Percentiles rank a stretch among this genome's conserved stretches.
These are phyloP conservation scores for Cydonia oblonga DNA, from an alignment of 331 rosid genomes.

Conservation along the genomic window DNA sequence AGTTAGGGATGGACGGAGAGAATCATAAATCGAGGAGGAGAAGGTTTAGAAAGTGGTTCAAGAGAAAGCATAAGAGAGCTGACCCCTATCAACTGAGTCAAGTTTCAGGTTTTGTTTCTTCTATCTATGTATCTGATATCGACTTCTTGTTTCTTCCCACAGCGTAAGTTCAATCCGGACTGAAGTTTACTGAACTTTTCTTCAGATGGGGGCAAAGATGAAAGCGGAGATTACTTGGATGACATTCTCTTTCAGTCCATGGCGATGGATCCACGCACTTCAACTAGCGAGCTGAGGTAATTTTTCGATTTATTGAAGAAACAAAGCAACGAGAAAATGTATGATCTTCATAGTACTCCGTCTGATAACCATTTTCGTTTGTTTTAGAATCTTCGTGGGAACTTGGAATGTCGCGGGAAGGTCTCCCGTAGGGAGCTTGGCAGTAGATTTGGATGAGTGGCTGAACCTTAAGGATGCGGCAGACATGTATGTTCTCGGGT, in stretches of 20 bases:
- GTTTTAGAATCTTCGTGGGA: slow-evolving; percentile 63
- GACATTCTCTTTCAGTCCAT: slow-evolving; percentile 33
- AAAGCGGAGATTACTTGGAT: slow-evolving; percentile 24
- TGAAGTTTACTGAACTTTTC: background rate
- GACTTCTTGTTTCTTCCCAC: background rate
- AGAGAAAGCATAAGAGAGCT: slow-evolving; percentile 34
- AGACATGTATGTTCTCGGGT: slow-evolving; percentile 92
- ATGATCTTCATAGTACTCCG: background rate
- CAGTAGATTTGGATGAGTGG: slow-evolving; percentile 85
- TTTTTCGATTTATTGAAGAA: background rate
- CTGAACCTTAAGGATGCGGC: slow-evolving; percentile 67
- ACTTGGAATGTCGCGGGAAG: slow-evolving; percentile 93
- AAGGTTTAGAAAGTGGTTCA: slow-evolving; percentile 40
- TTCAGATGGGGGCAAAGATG: slow-evolving; percentile 47
- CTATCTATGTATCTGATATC: background rate
- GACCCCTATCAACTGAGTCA: slow-evolving; percentile 29
- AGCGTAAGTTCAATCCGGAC: background rate
- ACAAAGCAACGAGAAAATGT: background rate
- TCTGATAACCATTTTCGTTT: background rate
- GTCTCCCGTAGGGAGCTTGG: slow-evolving; percentile 71
- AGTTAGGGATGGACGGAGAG: slow-evolving; percentile 35
- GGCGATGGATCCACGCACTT: slow-evolving; percentile 55
- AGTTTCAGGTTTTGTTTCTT: slow-evolving; percentile 36
- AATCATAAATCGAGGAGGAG: slow-evolving; percentile 28
- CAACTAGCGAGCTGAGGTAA: slow-evolving; percentile 58